Base-by-base conservation (phyloP, 2,329 filamentous ascomycete species). In the Nigrospora oryzae region DNA sequence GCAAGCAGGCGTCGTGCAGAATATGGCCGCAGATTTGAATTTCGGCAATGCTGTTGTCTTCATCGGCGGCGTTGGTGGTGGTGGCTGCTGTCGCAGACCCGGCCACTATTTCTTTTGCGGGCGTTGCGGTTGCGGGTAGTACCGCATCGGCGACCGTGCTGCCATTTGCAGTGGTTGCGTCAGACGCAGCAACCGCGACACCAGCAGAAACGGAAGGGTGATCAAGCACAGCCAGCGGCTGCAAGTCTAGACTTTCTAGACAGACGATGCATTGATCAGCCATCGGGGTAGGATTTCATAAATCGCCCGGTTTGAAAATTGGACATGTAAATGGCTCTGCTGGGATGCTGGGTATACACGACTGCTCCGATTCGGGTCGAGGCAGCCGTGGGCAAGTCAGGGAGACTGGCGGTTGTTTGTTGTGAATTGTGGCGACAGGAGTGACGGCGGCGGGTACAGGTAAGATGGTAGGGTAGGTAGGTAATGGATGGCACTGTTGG, bases 1-100 rank as follows among this genome's bases (percentile, higher is more conserved):
- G 85, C 54, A 98, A 76, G 65, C 93, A 98, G 43, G 85, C 82
- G 69, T 98, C 84, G 69, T 98, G 93, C 55, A 98, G 74, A 55
- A 90, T 79, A 71, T 98, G 94, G 47, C 88, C 86, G 66, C 93
- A 98, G 39, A 89, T 84, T 48, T 81, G 72, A 41, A 84, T 77
- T 45, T 75, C 66, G 36, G 81, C 79, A 49, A 83, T 73, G 47
- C 69, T 65, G 53, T 70, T 64, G 55, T 67, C 56, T 31, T 64
- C 58, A 45, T 55, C 52, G 28, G 48, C 46, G 38, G 40, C 40
- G 45, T 34, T 42, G 41, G 46, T 55, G 44, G 36, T 51, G 43
- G 46, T 37, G 44, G 52, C 49, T 48, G 52, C 47, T 45, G 55
- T 44, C 48, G 51, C 43, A 49, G 47, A 40, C 45, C 52, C 54